Evolutionary conservation across 2,329 filamentous ascomycete species (phyloP).

Genomic region (Fusarium xyrophilum): DNA sequence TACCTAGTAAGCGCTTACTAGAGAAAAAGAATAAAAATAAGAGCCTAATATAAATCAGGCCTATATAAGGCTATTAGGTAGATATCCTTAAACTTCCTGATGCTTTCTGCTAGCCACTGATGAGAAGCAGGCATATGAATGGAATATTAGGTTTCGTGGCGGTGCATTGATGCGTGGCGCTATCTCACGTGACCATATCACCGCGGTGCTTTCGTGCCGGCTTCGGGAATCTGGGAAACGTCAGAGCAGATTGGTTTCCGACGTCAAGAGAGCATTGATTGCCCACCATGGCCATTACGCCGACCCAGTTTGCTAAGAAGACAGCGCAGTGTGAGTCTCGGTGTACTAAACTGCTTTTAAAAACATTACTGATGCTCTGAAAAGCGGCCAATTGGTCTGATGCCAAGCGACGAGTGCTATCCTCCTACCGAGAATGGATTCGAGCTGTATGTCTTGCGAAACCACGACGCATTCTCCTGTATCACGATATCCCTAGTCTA

Average conservation of each 20-base stretch:
- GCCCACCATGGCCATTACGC: slow-evolving; percentile 82
- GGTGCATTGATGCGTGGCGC: slow-evolving; percentile 31
- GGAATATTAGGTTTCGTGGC: slow-evolving; percentile 33
- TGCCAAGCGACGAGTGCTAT: slow-evolving; percentile 84
- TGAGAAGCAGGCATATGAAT: slow-evolving; percentile 32
- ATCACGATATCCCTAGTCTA: neutral
- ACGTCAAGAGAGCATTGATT: slow-evolving; percentile 47
- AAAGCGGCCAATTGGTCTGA: slow-evolving; percentile 88
- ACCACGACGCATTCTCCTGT: neutral
- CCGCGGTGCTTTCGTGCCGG: slow-evolving; percentile 37
- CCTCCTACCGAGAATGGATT: slow-evolving; percentile 94
- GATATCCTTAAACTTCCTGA: neutral
- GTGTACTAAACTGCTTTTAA: slow-evolving; percentile 2
- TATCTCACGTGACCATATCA: slow-evolving; percentile 41
- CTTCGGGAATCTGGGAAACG: slow-evolving; percentile 40
- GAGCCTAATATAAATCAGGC: neutral
- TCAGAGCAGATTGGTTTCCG: slow-evolving; percentile 42
- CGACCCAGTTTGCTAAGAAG: slow-evolving; percentile 86
- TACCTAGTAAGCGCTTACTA: too few relatives aligned
- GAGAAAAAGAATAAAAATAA: too few relatives aligned
- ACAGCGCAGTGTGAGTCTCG: slow-evolving; percentile 74
- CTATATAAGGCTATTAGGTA: neutral
- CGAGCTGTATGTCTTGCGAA: slow-evolving; percentile 76
- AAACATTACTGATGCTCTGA: slow-evolving; percentile 46
- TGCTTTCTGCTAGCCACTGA: slow-evolving; percentile 21